Evolutionary conservation across 2,329 filamentous ascomycete species (phyloP).

Genomic region (Lachnellula suecica): DNA sequence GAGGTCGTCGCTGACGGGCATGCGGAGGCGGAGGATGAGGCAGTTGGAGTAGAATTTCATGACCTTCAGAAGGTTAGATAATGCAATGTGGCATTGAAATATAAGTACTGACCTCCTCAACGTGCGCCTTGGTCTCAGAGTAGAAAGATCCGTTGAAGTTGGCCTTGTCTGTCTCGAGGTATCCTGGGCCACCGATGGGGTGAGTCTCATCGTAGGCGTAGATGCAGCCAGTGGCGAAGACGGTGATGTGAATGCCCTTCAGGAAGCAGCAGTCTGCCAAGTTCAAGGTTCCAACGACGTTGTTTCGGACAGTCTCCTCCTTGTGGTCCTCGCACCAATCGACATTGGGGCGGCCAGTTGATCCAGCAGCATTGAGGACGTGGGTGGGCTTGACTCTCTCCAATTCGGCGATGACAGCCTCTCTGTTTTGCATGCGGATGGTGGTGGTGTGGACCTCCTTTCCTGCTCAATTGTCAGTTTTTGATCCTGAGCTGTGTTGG

Average conservation of each 20-base stretch:
- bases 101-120: slow-evolving; percentile 53
- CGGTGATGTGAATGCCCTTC: slow-evolving; percentile 60
- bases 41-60: slow-evolving; percentile 61
- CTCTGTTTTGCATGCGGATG: slow-evolving; percentile 63
- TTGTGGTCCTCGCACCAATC: slow-evolving; percentile 73
- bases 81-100: not conserved
- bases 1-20: slow-evolving; percentile 68
- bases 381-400: slow-evolving; percentile 62
- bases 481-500: not conserved
- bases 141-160: slow-evolving; percentile 70
- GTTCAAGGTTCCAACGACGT: slow-evolving; percentile 64
- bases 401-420: slow-evolving; percentile 55
- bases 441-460: slow-evolving; percentile 61
- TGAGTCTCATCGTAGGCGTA: slow-evolving; percentile 63
- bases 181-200: slow-evolving; percentile 59
- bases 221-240: slow-evolving; percentile 68
- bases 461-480: slow-evolving; percentile 30
- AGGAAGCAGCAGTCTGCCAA: slow-evolving; percentile 60
- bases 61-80: slow-evolving; percentile 41
- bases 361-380: slow-evolving; percentile 65
- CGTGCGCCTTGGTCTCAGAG: slow-evolving; percentile 64
- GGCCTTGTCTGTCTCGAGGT: slow-evolving; percentile 58
- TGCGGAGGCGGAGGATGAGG: slow-evolving; percentile 65
- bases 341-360: slow-evolving; percentile 66
- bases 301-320: slow-evolving; percentile 65